A percentile compares a stretch with the other conserved stretches of the same genome.
Evolutionary conservation across 768 basidiomycete genomes (phyloP).

Genomic region (Lanmaoa pseudosensibilis): DNA sequence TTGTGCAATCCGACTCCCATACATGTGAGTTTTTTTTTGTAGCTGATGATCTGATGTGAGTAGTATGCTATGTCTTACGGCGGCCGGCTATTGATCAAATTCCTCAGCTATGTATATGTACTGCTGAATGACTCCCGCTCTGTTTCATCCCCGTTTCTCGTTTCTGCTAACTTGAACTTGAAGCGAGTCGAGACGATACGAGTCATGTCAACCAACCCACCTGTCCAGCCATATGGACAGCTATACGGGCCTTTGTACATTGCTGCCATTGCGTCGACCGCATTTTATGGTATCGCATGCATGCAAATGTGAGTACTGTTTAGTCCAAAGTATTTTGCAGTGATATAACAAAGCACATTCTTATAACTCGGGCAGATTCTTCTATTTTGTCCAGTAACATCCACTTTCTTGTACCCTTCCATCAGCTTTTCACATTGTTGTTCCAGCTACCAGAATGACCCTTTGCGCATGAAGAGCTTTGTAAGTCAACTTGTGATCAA

Average conservation of each 20-base stretch:
- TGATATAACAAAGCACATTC: not conserved
- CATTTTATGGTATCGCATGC: slow-evolving; percentile 6
- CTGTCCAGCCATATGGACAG: not conserved
- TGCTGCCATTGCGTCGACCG: not conserved
- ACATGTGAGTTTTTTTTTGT: too few species aligned
- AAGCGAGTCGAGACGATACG: not conserved
- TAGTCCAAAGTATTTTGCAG: not conserved
- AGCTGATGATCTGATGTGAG: too few species aligned
- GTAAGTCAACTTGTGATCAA: slow-evolving; percentile 1
- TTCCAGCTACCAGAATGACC: slow-evolving; percentile 9
- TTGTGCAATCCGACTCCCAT: too few species aligned
- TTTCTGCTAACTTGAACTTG: not conserved
- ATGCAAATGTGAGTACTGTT: slow-evolving; percentile 10
- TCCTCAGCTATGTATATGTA: not conserved
- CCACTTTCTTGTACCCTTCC: not conserved
- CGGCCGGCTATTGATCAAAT: too few species aligned
- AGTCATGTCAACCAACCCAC: not conserved
- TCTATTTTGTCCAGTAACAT: slow-evolving; percentile 10
- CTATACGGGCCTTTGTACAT: not conserved
- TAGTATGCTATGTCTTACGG: too few species aligned
- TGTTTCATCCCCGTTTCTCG: not conserved
- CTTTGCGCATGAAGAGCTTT: not conserved
- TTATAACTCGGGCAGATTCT: not conserved
- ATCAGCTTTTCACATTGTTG: not conserved
- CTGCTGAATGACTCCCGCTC: not conserved